Base-by-base conservation (phyloP, 345 rosid genomes). In the Raphanus raphanistrum region DNA sequence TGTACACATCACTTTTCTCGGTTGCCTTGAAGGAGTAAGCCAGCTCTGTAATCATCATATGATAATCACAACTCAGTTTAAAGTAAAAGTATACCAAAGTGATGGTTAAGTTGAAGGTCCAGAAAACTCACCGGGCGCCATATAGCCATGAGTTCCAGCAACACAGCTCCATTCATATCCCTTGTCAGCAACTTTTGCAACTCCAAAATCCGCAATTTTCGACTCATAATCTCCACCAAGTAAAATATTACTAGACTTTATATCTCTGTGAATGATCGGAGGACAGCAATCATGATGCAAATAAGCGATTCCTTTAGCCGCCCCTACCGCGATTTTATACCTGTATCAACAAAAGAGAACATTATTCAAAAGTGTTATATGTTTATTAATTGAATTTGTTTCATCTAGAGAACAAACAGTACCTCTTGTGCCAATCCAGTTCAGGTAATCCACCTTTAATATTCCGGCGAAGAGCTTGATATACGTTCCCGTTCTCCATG, bases 101-200 rank as follows among this genome's bases (percentile, higher is more conserved):
- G 6, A 70, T 26, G 35, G 58, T 43, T 32, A 16, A 26, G 26
- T 48, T 76, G 15, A 26, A 57, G 41, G 13, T 62, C 13, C 12
- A 4, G 21, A 54, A 76, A 74, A 82, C 89, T 89, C 63, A 89
- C 98, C 98, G 2, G 98, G 98, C 61, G 97, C 97, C 80, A 94
- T 88, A 71, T 94, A 94, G 33, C 98, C 98, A 75, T 85, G 87
- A 74, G 97, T 94, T 38, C 98, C 98, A 15, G 94, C 92, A 50
- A 92, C 76, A 66, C 86, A 63, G 72, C 87, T 90, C 74, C 77
- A 82, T 57, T 89, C 87, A 6, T 76, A 81, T 27, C 84, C 91
- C 38, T 79, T 80, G 28, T 87, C 93, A 2, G 85, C 90, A 35
- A 87, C 80, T 88, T 88, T 92, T 9, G 98, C 97, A 9, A 89